These are phyloP conservation scores for Tetrahymena thermophila DNA, from an alignment of 73 alveolate genomes.

Conservation along the genomic window DNA sequence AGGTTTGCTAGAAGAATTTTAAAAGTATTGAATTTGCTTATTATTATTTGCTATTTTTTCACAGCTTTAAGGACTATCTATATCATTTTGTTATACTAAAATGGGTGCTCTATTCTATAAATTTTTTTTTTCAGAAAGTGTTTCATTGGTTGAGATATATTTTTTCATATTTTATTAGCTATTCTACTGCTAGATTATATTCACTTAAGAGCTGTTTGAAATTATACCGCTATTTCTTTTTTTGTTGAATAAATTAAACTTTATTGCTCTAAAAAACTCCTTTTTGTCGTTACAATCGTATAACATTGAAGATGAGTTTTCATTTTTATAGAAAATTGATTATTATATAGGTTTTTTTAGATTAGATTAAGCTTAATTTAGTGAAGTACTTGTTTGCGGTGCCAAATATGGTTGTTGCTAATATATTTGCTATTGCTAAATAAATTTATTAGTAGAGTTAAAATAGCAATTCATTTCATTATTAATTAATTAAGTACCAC, in stretches of 20 bases:
- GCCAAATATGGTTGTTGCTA: background rate
- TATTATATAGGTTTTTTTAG: background rate
- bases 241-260: background rate
- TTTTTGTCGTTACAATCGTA: background rate
- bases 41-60: background rate
- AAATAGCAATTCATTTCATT: background rate
- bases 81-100: background rate
- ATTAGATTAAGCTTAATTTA: background rate
- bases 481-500: no score
- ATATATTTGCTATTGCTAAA: background rate
- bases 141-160: background rate
- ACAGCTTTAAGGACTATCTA: background rate
- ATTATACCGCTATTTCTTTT: background rate
- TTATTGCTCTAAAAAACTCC: background rate
- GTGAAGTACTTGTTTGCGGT: background rate
- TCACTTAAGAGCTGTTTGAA: background rate
- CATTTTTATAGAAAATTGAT: background rate
- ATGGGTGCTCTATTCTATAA: background rate
- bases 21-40: no score
- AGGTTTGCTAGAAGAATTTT: background rate
- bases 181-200: background rate
- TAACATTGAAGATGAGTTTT: background rate
- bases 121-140: background rate
- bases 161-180: background rate
- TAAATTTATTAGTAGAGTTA: background rate